Evolutionary conservation across 2,329 filamentous ascomycete genomes (phyloP).

Genomic region (Penicillium oxalicum): DNA sequence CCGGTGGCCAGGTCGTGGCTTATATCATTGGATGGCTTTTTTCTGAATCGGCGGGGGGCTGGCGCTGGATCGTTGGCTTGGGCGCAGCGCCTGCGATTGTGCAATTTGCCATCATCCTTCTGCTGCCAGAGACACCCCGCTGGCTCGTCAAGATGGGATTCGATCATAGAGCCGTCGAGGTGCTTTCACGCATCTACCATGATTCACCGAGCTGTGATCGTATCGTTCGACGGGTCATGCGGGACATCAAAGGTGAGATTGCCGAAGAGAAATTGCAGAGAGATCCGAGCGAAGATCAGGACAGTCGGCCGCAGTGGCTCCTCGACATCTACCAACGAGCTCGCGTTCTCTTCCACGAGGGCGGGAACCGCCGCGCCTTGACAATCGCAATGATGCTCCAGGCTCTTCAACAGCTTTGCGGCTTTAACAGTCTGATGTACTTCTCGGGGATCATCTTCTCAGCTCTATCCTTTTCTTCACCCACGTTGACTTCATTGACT

Average conservation of each 20-base stretch:
- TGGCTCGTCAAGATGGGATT: constrained; percentile 71
- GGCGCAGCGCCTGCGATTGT: constrained; percentile 69
- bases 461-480: constrained; percentile 68
- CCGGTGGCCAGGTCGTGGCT: constrained; percentile 79
- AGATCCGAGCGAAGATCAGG: constrained; percentile 16
- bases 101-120: constrained; percentile 62
- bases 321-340: constrained; percentile 23
- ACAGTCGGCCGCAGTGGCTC: constrained; percentile 19
- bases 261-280: constrained; percentile 57
- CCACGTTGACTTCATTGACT: constrained; percentile 71
- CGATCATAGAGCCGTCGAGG: constrained; percentile 54
- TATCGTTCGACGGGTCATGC: constrained; percentile 56
- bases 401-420: constrained; percentile 80
- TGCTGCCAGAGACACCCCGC: constrained; percentile 82
- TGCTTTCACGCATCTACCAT: constrained; percentile 63
- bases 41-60: constrained; percentile 57
- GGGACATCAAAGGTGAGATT: constrained; percentile 67
- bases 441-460: constrained; percentile 79
- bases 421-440: constrained; percentile 91
- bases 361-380: constrained; percentile 61
- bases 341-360: constrained; percentile 28
- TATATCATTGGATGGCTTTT: constrained; percentile 79
- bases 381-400: constrained; percentile 82
- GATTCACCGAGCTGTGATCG: constrained; percentile 37
- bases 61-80: constrained; percentile 88